Base-by-base conservation (phyloP, 2,329 filamentous ascomycete species). In the Cercospora sp. region DNA sequence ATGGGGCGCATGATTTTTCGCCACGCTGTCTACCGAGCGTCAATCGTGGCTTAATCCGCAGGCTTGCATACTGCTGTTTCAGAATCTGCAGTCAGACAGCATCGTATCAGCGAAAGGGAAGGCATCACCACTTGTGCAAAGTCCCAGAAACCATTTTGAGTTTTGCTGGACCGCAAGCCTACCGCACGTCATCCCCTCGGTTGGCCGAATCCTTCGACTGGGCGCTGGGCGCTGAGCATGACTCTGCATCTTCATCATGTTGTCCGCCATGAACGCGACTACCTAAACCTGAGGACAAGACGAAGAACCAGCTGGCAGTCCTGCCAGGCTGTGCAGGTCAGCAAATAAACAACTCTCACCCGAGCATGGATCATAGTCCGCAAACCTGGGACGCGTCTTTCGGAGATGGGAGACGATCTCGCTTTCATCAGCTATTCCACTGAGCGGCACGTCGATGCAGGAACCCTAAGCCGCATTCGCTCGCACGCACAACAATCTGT, bases 401-500 rank as follows among this genome's bases (percentile, higher is more conserved):
- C 21, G 51, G 63, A 78, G 71, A 68, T 68, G 66, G 62, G 45
- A 10, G 70, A 71, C 57, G 66, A 70, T 18, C 63, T 70, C 37
- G 59, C 67, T 26, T 66, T 70, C 58, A 72, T 72, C 59, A 68
- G 55, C 59, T 72, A 66, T 55, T 66, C 64, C 13, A 69, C 62
- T 18, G 49, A 66, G 28, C 68, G 67, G 28, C 65, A 70, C 51
- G 65, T 72, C 30, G 69, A 70, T 55, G 43, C 62, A 34, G 60
- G 55, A 12, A 70, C 68, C 10, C 59, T 72, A 6, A 69, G 68
- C 60, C 68, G 70, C 8, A 70, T 72, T 24, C 69, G 70, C 12
- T 69, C 66, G 51, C 70, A 70, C 64, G 70, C 70, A 9, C 70
- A 72, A 61, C 70, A 72, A 37, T 63, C 65, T 6, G 70, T 72